phyloP scores from a whole-genome alignment of 2,329 filamentous ascomycete genomes.

The Fusarium chaquense region DNA sequence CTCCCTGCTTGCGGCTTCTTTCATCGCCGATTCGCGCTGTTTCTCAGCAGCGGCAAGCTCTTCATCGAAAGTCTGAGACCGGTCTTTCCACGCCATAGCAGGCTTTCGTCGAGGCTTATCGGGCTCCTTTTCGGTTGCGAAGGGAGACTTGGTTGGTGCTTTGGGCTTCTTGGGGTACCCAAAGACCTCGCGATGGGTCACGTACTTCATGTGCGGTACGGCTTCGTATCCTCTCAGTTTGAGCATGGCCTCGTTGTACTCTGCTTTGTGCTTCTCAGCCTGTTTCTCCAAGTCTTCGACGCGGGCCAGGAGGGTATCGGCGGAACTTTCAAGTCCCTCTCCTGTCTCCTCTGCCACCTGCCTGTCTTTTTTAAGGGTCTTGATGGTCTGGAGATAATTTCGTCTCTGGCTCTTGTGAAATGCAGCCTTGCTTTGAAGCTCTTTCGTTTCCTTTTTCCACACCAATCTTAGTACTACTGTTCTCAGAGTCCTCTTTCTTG shows the following conservation, averaged over 20 bases:
- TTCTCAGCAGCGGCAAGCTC: constrained; percentile 25
- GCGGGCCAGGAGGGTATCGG: constrained; percentile 20
- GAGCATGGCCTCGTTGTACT: constrained; percentile 47
- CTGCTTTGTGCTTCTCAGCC: constrained; percentile 44
- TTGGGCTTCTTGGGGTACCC: constrained; percentile 42
- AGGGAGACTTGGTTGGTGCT: constrained; percentile 34
- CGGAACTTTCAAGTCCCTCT: not conserved
- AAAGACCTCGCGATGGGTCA: constrained; percentile 48
- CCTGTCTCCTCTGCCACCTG: not conserved
- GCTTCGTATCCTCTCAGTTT: constrained; percentile 46
- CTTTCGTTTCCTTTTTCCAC: constrained; percentile 42
- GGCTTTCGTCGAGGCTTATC: constrained; percentile 4
- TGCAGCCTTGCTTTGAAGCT: constrained; percentile 47
- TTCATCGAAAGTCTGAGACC: constrained; percentile 20
- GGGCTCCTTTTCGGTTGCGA: constrained; percentile 1
- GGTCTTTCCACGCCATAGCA: constrained; percentile 8
- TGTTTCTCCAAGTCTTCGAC: constrained; percentile 45
- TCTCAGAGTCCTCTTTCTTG: not conserved
- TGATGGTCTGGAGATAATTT: constrained; percentile 46
- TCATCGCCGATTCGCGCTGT: constrained; percentile 11
- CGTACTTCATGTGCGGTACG: constrained; percentile 48
- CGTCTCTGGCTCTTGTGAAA: constrained; percentile 51
- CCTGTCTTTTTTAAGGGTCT: constrained; percentile 32
- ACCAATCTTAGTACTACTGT: not conserved
- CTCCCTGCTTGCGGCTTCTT: constrained; percentile 9